Evolutionary conservation across 768 basidiomycete genomes (phyloP).

Genomic region (Pisolithus albus): DNA sequence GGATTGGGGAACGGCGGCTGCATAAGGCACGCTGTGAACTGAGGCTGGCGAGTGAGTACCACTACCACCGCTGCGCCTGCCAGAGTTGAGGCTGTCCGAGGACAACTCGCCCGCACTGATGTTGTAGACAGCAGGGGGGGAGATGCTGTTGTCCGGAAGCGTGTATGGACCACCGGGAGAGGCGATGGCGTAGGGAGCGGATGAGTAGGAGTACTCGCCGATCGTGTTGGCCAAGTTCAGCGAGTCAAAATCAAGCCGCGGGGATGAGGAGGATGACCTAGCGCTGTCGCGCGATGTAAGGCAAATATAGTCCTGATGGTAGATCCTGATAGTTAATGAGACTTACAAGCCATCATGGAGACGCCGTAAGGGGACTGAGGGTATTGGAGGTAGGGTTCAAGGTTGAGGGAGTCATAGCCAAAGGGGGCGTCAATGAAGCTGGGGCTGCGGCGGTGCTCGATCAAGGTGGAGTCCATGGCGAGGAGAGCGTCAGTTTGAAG

Average conservation of each 20-base stretch:
- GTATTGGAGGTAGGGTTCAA: conserved; percentile 61
- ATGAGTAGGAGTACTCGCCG: conserved; percentile 53
- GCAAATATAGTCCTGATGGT: background rate
- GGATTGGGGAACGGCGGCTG: conserved; percentile 57
- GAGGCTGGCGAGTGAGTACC: conserved; percentile 48
- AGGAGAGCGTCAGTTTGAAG: conserved; percentile 9
- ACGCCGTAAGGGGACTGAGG: conserved; percentile 60
- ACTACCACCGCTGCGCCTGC: conserved; percentile 64
- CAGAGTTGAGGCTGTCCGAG: conserved; percentile 63
- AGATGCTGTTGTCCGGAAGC: conserved; percentile 61
- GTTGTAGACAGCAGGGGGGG: conserved; percentile 65
- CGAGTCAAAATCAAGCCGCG: conserved; percentile 57
- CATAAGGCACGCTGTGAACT: conserved; percentile 43
- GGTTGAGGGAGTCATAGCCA: conserved; percentile 40
- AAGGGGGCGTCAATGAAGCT: conserved; percentile 45
- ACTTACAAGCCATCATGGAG: conserved; percentile 55
- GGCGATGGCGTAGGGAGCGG: conserved; percentile 47
- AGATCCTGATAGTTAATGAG: background rate
- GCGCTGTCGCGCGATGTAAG: conserved; percentile 34
- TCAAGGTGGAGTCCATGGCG: conserved; percentile 43
- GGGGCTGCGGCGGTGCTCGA: conserved; percentile 45
- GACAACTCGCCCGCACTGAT: conserved; percentile 65
- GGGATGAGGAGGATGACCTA: conserved; percentile 46
- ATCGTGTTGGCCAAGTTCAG: conserved; percentile 52
- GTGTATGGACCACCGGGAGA: conserved; percentile 59